Percentiles rank a stretch among this genome's conserved stretches.
These are phyloP conservation scores for Raddia guianensis DNA, from an alignment of 176 grass and related monocot genomes.

Conservation along the genomic window DNA sequence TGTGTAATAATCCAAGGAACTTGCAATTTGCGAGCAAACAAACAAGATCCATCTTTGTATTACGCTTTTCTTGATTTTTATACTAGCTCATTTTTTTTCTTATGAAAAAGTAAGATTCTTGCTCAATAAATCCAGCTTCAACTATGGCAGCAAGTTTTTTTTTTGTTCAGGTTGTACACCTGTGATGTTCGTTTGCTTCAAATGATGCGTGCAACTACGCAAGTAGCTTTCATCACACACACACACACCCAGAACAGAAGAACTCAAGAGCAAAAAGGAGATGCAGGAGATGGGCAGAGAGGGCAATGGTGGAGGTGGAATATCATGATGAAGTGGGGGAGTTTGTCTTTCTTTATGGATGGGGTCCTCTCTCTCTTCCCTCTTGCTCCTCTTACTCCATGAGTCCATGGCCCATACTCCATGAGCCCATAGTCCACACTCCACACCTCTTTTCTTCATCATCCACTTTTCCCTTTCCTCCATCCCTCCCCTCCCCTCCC, in stretches of 20 bases:
- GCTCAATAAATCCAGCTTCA: conserved; percentile 5
- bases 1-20: background rate
- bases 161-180: conserved; percentile 33
- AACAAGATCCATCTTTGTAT: conserved; percentile 36
- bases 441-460: conserved; percentile 42
- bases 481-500: background rate
- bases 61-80: background rate
- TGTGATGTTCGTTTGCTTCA: conserved; percentile 53
- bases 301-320: conserved; percentile 51
- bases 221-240: conserved; percentile 39
- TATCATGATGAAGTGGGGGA: conserved; percentile 56
- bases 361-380: conserved; percentile 31
- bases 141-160: background rate
- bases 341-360: conserved; percentile 51
- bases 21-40: conserved; percentile 16
- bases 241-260: background rate
- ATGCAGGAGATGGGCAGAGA: conserved; percentile 42
- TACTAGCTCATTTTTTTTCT: too few species aligned
- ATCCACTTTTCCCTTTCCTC: conserved; percentile 19
- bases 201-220: conserved; percentile 47
- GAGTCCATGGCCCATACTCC: background rate
- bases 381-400: conserved; percentile 3
- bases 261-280: conserved; percentile 33
- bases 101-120: background rate
- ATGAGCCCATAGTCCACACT: conserved; percentile 33